Evolutionary conservation across 2,329 filamentous ascomycete species (phyloP).

Genomic region (Fusarium multiceps): DNA sequence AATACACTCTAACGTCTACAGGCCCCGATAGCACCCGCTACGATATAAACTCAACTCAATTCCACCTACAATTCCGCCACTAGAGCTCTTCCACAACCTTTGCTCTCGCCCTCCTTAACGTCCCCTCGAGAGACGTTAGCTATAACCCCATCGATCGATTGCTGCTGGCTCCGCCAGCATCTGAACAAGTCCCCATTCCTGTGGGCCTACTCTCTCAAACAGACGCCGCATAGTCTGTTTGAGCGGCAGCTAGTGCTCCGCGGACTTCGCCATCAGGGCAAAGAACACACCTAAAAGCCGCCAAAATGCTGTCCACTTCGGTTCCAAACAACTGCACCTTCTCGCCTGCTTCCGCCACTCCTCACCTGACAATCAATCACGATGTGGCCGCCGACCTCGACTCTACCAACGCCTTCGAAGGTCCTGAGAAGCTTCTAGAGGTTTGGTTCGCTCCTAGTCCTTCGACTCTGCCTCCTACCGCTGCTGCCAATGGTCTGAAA

Average conservation of each 20-base stretch:
- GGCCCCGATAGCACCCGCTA: constrained; percentile 70
- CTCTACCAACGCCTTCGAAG: constrained; percentile 96
- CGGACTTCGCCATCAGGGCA: constrained; percentile 64
- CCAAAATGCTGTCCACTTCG: constrained; percentile 80
- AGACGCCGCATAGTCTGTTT: constrained; percentile 95
- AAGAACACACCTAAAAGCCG: constrained; percentile 36
- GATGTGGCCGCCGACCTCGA: constrained; percentile 93
- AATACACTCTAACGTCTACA: constrained; percentile 40
- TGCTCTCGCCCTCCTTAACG: constrained; percentile 93
- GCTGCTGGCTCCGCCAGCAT: constrained; percentile 92
- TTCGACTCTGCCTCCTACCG: constrained; percentile 74
- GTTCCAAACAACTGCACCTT: constrained; percentile 85
- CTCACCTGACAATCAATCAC: constrained; percentile 95
- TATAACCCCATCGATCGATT: constrained; percentile 58
- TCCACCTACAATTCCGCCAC: constrained; percentile 88
- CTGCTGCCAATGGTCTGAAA: constrained; percentile 83
- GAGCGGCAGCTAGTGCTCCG: constrained; percentile 97
- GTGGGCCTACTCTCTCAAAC: constrained; percentile 99
- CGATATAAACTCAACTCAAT: constrained; percentile 50
- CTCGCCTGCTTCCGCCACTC: constrained; percentile 84
- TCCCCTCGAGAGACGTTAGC: constrained; percentile 73
- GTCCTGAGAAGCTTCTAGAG: constrained; percentile 97
- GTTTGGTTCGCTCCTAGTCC: constrained; percentile 95
- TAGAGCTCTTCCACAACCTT: constrained; percentile 83
- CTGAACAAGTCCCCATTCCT: constrained; percentile 68